Conservation (phyloP, 495 filamentous ascomycete species). For the Elasticomyces elasticus region DNA sequence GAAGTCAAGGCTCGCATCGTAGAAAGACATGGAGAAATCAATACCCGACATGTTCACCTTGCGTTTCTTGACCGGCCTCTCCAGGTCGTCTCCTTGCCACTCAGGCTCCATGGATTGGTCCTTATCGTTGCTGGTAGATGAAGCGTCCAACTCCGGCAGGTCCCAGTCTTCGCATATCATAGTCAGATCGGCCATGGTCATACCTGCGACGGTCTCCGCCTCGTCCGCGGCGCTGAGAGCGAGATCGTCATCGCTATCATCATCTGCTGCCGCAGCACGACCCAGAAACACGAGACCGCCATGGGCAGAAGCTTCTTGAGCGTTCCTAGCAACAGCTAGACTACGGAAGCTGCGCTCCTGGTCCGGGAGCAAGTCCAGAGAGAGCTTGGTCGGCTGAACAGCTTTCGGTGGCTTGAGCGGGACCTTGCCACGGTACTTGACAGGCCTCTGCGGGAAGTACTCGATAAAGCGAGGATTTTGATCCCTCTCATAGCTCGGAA, state of each 20-base stretch:
- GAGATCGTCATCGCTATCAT: constrained; percentile 40
- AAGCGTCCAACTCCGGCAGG: constrained; percentile 10
- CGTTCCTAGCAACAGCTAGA: not conserved
- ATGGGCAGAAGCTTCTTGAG: not conserved
- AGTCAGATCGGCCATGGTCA: constrained; percentile 63
- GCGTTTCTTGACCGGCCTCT: constrained; percentile 25
- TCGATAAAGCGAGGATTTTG: constrained; percentile 58
- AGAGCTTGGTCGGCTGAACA: constrained; percentile 74
- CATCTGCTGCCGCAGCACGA: constrained; percentile 31
- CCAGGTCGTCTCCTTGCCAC: constrained; percentile 21
- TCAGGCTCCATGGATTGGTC: constrained; percentile 14
- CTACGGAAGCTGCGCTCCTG: constrained; percentile 71
- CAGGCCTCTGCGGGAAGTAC: constrained; percentile 63
- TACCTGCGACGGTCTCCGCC: constrained; percentile 54
- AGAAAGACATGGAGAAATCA: constrained; percentile 34
- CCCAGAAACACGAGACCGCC: not conserved
- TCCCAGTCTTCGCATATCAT: constrained; percentile 78
- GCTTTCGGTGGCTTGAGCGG: constrained; percentile 68
- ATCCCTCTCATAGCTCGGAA: constrained; percentile 59
- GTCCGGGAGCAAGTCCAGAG: constrained; percentile 70
- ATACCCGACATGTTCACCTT: not conserved
- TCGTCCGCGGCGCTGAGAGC: constrained; percentile 50
- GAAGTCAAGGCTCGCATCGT: constrained; percentile 43
- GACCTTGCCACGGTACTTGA: constrained; percentile 56
- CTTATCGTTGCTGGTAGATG: constrained; percentile 7